A percentile compares a stretch with the other conserved stretches of the same genome.
Conservation (phyloP, 345 rosid species). For the Gossypium ekmanianum region DNA sequence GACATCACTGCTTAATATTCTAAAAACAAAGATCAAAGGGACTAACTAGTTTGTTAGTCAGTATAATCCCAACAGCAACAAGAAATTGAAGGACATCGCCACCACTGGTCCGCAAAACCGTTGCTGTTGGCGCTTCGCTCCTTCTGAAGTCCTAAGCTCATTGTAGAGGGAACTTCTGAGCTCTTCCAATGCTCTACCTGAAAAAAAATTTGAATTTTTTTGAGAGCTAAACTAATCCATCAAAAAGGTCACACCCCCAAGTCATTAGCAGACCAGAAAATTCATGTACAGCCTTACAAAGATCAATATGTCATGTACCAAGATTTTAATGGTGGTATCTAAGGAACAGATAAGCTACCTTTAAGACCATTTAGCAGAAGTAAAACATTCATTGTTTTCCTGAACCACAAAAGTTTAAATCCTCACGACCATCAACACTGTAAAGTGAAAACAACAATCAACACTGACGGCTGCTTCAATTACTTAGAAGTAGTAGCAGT, state of each 20-base stretch:
- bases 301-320: neutral
- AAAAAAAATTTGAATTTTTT: neutral
- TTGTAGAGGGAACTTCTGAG: slow-evolving; percentile 73
- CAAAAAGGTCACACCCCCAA: neutral
- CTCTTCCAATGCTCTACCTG: slow-evolving; percentile 87
- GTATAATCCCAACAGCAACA: slow-evolving; percentile 81
- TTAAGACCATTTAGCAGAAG: slow-evolving; percentile 1
- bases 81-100: slow-evolving; percentile 89
- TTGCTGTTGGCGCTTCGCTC: slow-evolving; percentile 85
- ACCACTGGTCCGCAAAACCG: slow-evolving; percentile 73
- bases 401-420: slow-evolving; percentile 12
- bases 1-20: neutral
- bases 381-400: slow-evolving; percentile 11
- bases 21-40: neutral
- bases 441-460: slow-evolving; percentile 18
- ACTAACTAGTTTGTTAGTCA: slow-evolving; percentile 72
- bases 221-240: neutral
- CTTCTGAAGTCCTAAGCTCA: slow-evolving; percentile 79
- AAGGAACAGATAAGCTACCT: slow-evolving; percentile 15
- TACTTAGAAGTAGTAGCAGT: neutral
- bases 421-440: slow-evolving; percentile 9
- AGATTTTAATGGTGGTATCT: neutral
- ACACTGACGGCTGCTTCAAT: slow-evolving; percentile 12
- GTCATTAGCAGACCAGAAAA: neutral
- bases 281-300: too few species aligned